Conservation (phyloP, 495 filamentous ascomycete species). For the Tuber microsphaerosporum region DNA sequence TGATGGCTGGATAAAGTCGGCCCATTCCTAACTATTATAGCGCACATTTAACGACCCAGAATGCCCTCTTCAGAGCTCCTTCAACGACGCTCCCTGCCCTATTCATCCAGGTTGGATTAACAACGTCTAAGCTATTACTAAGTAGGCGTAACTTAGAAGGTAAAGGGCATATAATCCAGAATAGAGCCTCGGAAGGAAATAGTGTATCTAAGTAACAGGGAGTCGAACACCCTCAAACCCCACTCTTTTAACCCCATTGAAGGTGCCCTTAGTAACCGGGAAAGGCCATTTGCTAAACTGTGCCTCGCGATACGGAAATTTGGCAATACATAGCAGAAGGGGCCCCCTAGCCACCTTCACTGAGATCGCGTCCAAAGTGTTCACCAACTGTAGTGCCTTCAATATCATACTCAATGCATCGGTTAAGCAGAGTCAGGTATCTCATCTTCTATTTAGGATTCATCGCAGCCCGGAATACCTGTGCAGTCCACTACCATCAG, state of each 20-base stretch:
- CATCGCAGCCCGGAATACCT: constrained; percentile 32
- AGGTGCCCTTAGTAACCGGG: constrained; percentile 47
- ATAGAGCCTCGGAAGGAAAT: constrained; percentile 48
- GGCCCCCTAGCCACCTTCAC: constrained; percentile 58
- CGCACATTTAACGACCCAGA: constrained; percentile 55
- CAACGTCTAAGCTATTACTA: constrained; percentile 38
- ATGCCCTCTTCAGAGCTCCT: constrained; percentile 48
- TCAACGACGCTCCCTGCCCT: constrained; percentile 57
- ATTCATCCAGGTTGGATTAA: constrained; percentile 53
- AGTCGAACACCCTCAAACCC: constrained; percentile 57
- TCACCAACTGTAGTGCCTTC: constrained; percentile 28
- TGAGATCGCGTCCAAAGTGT: constrained; percentile 55
- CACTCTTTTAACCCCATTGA: constrained; percentile 50
- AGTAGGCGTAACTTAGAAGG: background rate
- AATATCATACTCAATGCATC: background rate
- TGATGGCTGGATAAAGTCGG: constrained; percentile 49
- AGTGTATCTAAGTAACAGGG: constrained; percentile 55
- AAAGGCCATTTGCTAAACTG: background rate
- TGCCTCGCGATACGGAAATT: background rate
- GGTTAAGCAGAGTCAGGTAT: background rate
- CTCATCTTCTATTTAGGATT: constrained; percentile 34
- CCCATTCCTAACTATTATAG: constrained; percentile 58
- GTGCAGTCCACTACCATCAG: constrained; percentile 24
- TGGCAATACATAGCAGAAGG: constrained; percentile 33
- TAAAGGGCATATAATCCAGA: constrained; percentile 43